Conservation (phyloP, 2,329 filamentous ascomycete species). For the Fusarium sublunatum region DNA sequence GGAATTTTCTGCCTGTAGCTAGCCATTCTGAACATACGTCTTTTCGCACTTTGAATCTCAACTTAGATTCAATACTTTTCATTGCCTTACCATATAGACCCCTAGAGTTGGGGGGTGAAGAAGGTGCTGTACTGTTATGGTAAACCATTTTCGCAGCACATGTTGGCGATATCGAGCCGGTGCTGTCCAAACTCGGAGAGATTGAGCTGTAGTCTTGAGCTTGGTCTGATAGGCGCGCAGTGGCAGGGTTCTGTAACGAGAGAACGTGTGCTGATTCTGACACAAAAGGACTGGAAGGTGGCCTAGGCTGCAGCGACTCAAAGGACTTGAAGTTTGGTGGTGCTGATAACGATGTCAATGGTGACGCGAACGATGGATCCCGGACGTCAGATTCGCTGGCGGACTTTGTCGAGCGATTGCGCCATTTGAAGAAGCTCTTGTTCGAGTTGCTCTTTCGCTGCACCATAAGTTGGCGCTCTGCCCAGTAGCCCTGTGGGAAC, state of each 20-base stretch:
- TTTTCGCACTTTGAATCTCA: slow-evolving; percentile 29
- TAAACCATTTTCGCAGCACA: not conserved
- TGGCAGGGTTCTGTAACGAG: slow-evolving; percentile 55
- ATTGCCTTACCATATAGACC: slow-evolving; percentile 39
- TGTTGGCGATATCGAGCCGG: slow-evolving; percentile 23
- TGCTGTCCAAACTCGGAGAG: slow-evolving; percentile 10
- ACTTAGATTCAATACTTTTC: slow-evolving; percentile 41
- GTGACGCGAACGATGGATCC: slow-evolving; percentile 40
- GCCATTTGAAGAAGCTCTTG: slow-evolving; percentile 56
- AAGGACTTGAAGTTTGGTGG: slow-evolving; percentile 22
- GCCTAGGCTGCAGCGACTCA: slow-evolving; percentile 21
- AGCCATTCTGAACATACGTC: slow-evolving; percentile 9
- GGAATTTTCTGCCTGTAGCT: not conserved
- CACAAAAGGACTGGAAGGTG: slow-evolving; percentile 56
- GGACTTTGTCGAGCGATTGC: slow-evolving; percentile 52
- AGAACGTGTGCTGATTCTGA: slow-evolving; percentile 62
- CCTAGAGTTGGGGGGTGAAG: slow-evolving; percentile 2
- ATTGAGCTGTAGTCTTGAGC: slow-evolving; percentile 13
- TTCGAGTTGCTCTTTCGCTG: slow-evolving; percentile 50
- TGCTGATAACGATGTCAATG: slow-evolving; percentile 40
- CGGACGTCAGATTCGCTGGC: slow-evolving; percentile 49
- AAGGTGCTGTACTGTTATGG: not conserved
- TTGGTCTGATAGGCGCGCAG: slow-evolving; percentile 13
- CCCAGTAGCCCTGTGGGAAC: slow-evolving; percentile 72
- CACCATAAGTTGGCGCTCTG: slow-evolving; percentile 60